Evolutionary conservation across 805 yeast genomes (phyloP), one percentile per base, ranked within the genome.

Genomic region (Kregervanrija delftensis): DNA sequence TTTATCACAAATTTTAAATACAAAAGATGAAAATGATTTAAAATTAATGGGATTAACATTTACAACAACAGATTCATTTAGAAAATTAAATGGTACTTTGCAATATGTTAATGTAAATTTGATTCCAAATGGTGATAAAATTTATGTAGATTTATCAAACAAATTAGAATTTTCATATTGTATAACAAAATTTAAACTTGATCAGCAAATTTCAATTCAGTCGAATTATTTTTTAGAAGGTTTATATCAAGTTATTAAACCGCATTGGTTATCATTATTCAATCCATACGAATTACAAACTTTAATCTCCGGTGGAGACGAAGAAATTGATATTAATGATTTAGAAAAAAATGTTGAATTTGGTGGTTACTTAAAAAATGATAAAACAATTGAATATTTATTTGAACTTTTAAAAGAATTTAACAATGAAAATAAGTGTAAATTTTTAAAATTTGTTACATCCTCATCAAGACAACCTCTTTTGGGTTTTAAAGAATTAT

Each of bases 391-490:
- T 2, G 47, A 47, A 13, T 66, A 76, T 47, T 77, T 93, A 51
- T 89, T 96, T 90, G 79, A 81, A 47, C 79, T 88, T 5, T 69
- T 93, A 5, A 68, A 68, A 4, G 96, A 86, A 48, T 76, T 88
- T 72, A 59, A 71, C 1, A 67, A 74, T 2, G 73, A 72, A n/a
- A 86, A 88, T 45, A 71, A 79, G 49, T 70, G 78, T 15, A 74
- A 76, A 41, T 74, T 93, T 45, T 64, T 93, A 28, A 86, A 86
- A 59, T 93, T 91, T 67, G 96, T 87, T 28, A 93, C 98, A 0
- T 85, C 96, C 0, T 95, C 88, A 1, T 83, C 96, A 1, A 74
- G 90, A 48, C 96, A 96, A 0, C 99, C 99, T 1, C 68, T 93
- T 35, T 71, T 87, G 22, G 99, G 99, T 0, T 91, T 93, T 59